A percentile compares a stretch with the other conserved stretches of the same genome.
These are phyloP conservation scores for Ocimum tenuiflorum DNA, from an alignment of 257 asterid species.

Conservation along the genomic window DNA sequence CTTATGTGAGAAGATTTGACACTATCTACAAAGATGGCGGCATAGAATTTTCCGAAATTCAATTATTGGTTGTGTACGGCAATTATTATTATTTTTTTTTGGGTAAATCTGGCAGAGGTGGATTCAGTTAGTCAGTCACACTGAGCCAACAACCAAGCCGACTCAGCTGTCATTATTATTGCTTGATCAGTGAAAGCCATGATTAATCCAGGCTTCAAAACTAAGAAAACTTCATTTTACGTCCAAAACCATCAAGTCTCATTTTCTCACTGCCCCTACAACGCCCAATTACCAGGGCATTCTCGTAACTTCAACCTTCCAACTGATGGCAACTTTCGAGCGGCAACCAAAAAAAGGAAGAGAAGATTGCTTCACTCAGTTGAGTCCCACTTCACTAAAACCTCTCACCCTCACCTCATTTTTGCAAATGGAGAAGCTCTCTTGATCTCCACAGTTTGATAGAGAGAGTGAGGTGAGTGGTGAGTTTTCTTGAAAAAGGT, in stretches of 20 bases:
- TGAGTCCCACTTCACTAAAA: conserved; percentile 10
- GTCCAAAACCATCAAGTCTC: background rate
- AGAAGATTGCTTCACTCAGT: conserved; percentile 21
- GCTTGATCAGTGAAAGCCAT: background rate
- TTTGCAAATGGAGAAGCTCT: background rate
- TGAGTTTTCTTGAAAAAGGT: conserved; percentile 9
- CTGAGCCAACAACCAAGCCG: no score
- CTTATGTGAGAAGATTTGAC: no score
- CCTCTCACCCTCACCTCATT: conserved; percentile 6
- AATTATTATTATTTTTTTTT: no score
- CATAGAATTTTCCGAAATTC: no score
- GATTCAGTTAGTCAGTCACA: no score
- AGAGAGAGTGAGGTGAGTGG: background rate
- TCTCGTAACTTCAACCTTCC: conserved; percentile 16
- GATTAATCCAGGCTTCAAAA: conserved; percentile 16
- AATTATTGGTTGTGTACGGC: no score
- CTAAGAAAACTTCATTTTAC: conserved; percentile 21
- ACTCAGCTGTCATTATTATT: no score
- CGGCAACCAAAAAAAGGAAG: conserved; percentile 24
- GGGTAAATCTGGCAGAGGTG: no score
- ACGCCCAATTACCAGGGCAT: conserved; percentile 43
- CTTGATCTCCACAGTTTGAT: no score
- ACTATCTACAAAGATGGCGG: no score
- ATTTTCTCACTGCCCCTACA: conserved; percentile 22
- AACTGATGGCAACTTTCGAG: conserved; percentile 30